phyloP scores from a whole-genome alignment of 176 grass and related monocot species.

The Saccharum officinarum region DNA sequence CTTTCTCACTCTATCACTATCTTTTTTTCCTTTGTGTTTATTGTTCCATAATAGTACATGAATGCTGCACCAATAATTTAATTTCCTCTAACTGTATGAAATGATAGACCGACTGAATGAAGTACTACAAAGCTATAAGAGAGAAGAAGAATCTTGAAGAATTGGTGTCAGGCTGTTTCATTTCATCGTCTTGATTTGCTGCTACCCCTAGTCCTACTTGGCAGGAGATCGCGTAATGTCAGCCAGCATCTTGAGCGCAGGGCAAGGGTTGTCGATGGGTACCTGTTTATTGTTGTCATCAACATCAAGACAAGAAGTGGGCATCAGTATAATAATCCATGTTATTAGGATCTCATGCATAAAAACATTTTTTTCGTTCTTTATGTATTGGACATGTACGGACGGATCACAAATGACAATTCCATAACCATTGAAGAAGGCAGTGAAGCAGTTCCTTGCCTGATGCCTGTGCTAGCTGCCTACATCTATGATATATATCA shows the following conservation, averaged over 20 bases:
- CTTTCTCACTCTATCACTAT: neutral
- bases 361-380: too few relatives aligned
- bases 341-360: neutral
- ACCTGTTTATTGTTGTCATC: conserved; percentile 53
- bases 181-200: neutral
- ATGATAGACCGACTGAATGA: neutral
- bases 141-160: conserved; percentile 7
- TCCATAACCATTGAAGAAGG: conserved; percentile 29
- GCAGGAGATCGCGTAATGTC: conserved; percentile 70
- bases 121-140: neutral
- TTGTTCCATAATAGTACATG: neutral
- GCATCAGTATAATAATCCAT: conserved; percentile 6
- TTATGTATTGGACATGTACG: too few relatives aligned
- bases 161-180: neutral
- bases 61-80: neutral
- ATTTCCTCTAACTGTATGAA: conserved; percentile 1
- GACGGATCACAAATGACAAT: too few relatives aligned
- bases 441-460: conserved; percentile 9
- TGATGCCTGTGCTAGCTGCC: neutral
- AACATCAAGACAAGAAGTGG: neutral
- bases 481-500: conserved; percentile 1
- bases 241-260: conserved; percentile 76
- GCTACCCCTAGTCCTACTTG: conserved; percentile 2
- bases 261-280: conserved; percentile 92
- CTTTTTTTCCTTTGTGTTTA: neutral